Conservation (phyloP, 768 basidiomycete species). For the Boletus sp. region DNA sequence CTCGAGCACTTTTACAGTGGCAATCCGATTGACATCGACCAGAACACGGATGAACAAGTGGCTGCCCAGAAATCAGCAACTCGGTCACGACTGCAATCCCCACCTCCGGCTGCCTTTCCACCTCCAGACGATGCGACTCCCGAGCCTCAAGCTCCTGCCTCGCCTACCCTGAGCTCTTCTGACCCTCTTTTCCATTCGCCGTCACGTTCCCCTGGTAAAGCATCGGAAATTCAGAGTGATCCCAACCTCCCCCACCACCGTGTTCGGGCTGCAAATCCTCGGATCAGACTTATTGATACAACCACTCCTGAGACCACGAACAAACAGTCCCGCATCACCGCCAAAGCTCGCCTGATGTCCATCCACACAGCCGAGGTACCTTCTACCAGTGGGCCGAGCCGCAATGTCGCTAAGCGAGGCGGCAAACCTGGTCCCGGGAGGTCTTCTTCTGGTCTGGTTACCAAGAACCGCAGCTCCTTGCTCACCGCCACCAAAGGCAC, state of each 20-base stretch:
- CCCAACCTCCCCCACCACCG: constrained; percentile 38
- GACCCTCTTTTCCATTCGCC: constrained; percentile 33
- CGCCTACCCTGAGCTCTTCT: constrained; percentile 10
- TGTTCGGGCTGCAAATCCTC: constrained; percentile 48
- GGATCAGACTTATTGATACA: constrained; percentile 48
- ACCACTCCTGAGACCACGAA: constrained; percentile 20
- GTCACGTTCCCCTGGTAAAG: constrained; percentile 3
- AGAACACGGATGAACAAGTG: constrained; percentile 14
- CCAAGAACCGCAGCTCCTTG: constrained; percentile 47
- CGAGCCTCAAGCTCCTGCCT: constrained; percentile 3
- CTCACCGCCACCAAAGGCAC: constrained; percentile 51
- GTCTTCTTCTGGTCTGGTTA: constrained; percentile 42
- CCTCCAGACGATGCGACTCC: neutral
- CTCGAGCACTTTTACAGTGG: constrained; percentile 29
- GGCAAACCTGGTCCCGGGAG: constrained; percentile 50
- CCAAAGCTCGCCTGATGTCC: constrained; percentile 46
- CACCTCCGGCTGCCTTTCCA: neutral
- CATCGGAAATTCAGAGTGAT: constrained; percentile 3
- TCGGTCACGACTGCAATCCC: constrained; percentile 1
- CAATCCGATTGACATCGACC: constrained; percentile 33
- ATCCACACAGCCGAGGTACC: constrained; percentile 6
- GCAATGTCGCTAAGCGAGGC: constrained; percentile 9
- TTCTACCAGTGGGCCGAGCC: constrained; percentile 10
- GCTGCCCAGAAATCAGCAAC: neutral
- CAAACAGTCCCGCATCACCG: constrained; percentile 42